Evolutionary conservation across 2,329 filamentous ascomycete genomes (phyloP).

Genomic region (Pyrenophora seminiperda): DNA sequence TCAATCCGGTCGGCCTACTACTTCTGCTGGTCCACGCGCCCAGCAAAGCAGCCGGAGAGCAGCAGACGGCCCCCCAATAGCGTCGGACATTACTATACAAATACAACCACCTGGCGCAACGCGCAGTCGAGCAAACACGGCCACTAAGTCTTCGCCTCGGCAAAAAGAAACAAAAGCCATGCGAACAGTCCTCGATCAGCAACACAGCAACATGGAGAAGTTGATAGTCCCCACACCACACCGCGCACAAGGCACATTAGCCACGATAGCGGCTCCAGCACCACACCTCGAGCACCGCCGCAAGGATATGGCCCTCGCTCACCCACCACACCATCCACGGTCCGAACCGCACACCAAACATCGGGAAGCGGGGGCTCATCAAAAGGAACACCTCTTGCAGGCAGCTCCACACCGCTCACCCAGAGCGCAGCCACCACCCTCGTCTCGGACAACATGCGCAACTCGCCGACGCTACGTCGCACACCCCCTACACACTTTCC

Average conservation of each 20-base stretch:
- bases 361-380: conserved; percentile 36
- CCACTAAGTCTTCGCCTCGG: conserved; percentile 29
- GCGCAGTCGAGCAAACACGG: conserved; percentile 40
- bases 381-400: conserved; percentile 33
- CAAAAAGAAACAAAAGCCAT: conserved; percentile 29
- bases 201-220: conserved; percentile 30
- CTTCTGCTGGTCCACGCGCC: conserved; percentile 26
- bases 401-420: conserved; percentile 33
- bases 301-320: conserved; percentile 38
- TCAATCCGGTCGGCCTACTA: conserved; percentile 12
- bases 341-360: conserved; percentile 35
- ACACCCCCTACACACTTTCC: conserved; percentile 39
- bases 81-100: conserved; percentile 24
- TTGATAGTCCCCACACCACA: conserved; percentile 42
- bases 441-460: conserved; percentile 33
- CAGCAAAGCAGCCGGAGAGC: conserved; percentile 32
- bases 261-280: conserved; percentile 39
- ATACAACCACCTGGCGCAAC: conserved; percentile 22
- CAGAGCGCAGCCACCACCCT: conserved; percentile 39
- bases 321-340: conserved; percentile 41
- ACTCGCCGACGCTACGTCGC: conserved; percentile 37
- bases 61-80: conserved; percentile 36
- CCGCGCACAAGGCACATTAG: conserved; percentile 39
- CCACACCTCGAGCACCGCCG: conserved; percentile 39
- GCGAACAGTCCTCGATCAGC: conserved; percentile 36